phyloP scores from a whole-genome alignment of 2,329 filamentous ascomycete species.

The Ophiostoma fasciatum region DNA sequence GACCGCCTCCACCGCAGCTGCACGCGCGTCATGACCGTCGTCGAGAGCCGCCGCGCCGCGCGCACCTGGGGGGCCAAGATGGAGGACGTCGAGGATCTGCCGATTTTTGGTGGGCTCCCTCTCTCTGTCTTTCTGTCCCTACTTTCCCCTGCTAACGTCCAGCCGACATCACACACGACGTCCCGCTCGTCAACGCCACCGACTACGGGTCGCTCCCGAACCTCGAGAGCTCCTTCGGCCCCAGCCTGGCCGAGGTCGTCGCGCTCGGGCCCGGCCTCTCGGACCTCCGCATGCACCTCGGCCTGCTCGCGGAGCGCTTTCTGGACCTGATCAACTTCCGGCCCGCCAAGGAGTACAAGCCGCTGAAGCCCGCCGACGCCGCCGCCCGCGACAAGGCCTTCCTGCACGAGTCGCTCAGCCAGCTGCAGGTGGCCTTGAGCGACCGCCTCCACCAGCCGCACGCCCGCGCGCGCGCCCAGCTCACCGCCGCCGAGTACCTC shows the following conservation, averaged over 20 bases:
- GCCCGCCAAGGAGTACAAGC: constrained; percentile 35
- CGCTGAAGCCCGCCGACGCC: constrained; percentile 22
- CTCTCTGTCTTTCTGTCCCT: constrained; percentile 2
- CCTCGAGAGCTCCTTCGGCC: constrained; percentile 24
- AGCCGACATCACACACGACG: constrained; percentile 28
- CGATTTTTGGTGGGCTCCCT: constrained; percentile 29
- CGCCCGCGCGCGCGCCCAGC: constrained; percentile 13
- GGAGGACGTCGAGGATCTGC: constrained; percentile 27
- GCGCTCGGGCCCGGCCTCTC: constrained; percentile 36
- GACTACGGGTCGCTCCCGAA: constrained; percentile 39
- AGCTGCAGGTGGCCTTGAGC: constrained; percentile 27
- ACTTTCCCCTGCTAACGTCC: constrained; percentile 4
- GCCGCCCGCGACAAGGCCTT: constrained; percentile 28
- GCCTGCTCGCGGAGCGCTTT: constrained; percentile 35
- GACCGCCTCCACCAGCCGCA: constrained; percentile 20
- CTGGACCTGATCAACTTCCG: constrained; percentile 34
- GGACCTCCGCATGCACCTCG: constrained; percentile 33
- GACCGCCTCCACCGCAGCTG: constrained; percentile 32
- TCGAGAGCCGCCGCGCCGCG: constrained; percentile 34
- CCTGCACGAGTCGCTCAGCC: constrained; percentile 25
- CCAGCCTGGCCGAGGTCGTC: constrained; percentile 28
- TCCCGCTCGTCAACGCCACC: constrained; percentile 26
- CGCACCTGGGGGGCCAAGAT: constrained; percentile 26
- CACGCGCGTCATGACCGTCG: constrained; percentile 34
- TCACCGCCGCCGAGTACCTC: constrained; percentile 27